A percentile compares a stretch with the other conserved stretches of the same genome.
Evolutionary conservation across 2,329 filamentous ascomycete genomes (phyloP).

Genomic region (Penicillium griseofulvum): DNA sequence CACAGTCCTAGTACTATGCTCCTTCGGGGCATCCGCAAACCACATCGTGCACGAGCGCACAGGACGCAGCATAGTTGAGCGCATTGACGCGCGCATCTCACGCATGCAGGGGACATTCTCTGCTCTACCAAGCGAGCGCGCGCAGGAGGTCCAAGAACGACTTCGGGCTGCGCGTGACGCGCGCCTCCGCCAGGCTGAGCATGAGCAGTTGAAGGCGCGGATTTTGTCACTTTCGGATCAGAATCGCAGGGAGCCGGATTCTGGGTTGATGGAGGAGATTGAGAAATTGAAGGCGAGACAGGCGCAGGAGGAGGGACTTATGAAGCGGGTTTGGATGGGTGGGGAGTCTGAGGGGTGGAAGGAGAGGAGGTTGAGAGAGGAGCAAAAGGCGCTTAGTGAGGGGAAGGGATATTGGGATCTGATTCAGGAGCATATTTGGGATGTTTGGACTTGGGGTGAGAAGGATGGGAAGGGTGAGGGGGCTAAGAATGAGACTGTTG

Average conservation of each 20-base stretch:
- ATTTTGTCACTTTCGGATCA: conserved; percentile 28
- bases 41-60: conserved; percentile 39
- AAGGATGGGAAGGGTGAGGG: conserved; percentile 19
- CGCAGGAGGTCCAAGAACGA: conserved; percentile 33
- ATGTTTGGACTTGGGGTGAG: conserved; percentile 45
- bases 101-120: conserved; percentile 16
- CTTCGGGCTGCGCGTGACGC: conserved; percentile 27
- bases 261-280: conserved; percentile 27
- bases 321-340: conserved; percentile 41
- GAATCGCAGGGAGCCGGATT: conserved; percentile 7
- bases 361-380: conserved; percentile 41
- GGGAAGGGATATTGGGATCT: conserved; percentile 47
- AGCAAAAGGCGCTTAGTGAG: conserved; percentile 43
- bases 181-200: conserved; percentile 17
- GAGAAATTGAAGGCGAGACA: conserved; percentile 34
- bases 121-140: conserved; percentile 34
- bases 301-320: conserved; percentile 29
- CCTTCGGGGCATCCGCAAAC: conserved; percentile 41
- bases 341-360: conserved; percentile 45
- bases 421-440: conserved; percentile 48
- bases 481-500: conserved; percentile 20
- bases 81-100: conserved; percentile 28
- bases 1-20: conserved; percentile 38
- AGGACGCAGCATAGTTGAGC: conserved; percentile 36
- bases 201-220: conserved; percentile 19